Percentiles rank a stretch among this genome's conserved stretches.
Conservation (phyloP, 192 early-diverging fungal species). For the Linnemannia elongata region DNA sequence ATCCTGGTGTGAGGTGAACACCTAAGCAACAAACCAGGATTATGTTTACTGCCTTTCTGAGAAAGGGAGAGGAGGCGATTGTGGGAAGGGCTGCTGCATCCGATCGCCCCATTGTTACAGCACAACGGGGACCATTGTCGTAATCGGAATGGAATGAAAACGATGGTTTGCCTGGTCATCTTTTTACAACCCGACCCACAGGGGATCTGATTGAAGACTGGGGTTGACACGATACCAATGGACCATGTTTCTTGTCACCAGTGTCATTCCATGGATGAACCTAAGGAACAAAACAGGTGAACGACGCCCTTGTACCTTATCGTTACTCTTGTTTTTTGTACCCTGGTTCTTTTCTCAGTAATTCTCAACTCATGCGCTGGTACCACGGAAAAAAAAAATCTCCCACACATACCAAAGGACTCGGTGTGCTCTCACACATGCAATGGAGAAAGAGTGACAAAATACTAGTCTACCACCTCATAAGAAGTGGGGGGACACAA, state of each 20-base stretch:
- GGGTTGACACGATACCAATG: no score
- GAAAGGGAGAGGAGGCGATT: no score
- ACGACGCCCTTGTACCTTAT: no score
- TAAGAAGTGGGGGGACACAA: neutral
- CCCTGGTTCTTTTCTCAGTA: neutral
- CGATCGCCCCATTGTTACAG: neutral
- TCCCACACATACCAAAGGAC: conserved; percentile 6
- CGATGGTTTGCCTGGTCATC: no score
- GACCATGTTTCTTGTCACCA: no score
- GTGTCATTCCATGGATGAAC: no score
- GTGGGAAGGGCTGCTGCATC: neutral
- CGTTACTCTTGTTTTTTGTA: neutral
- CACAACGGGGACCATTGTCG: neutral
- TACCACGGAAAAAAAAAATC: neutral
- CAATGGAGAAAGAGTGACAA: neutral
- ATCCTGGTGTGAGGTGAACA: no score
- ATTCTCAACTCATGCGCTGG: neutral
- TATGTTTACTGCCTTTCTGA: no score
- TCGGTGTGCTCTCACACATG: neutral
- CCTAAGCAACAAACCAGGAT: no score
- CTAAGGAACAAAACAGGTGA: no score
- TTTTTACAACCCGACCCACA: no score
- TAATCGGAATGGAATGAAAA: neutral
- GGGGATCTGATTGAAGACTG: no score
- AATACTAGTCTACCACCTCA: neutral